Conservation (phyloP, 2,329 filamentous ascomycete species). For the Penicillium sp. region DNA sequence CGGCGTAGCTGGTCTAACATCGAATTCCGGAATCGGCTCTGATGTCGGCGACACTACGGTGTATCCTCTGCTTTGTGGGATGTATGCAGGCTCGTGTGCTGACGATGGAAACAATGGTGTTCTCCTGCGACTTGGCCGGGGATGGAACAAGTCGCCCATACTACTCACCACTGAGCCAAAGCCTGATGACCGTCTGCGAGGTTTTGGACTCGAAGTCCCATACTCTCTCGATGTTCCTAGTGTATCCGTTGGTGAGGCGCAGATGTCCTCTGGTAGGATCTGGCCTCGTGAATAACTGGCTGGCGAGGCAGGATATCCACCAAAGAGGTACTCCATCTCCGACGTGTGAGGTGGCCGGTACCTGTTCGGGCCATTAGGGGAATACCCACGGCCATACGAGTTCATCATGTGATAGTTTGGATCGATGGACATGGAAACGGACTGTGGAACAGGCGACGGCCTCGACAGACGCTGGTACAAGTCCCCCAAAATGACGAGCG, state of each 20-base stretch:
- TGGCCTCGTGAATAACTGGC: neutral
- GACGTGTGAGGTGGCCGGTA: neutral
- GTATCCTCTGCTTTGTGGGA: neutral
- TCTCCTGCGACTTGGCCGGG: neutral
- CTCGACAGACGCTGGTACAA: constrained; percentile 29
- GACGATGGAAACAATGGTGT: neutral
- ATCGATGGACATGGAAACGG: constrained; percentile 7
- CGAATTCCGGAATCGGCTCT: neutral
- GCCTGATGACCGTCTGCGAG: neutral
- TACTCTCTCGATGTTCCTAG: neutral
- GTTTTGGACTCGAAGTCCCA: neutral
- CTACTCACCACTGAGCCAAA: constrained; percentile 1
- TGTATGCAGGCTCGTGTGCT: neutral
- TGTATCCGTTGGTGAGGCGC: neutral
- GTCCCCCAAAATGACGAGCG: constrained; percentile 36
- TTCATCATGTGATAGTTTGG: neutral
- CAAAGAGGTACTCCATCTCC: neutral
- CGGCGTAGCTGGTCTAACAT: neutral
- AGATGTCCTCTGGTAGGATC: neutral
- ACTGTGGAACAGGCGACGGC: neutral
- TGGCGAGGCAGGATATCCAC: neutral
- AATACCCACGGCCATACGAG: neutral
- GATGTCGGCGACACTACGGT: neutral
- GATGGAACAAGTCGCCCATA: neutral
- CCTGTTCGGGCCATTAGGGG: neutral